These are phyloP conservation scores for Crithidia bombi DNA, from an alignment of 208 protist species.

Conservation along the genomic window DNA sequence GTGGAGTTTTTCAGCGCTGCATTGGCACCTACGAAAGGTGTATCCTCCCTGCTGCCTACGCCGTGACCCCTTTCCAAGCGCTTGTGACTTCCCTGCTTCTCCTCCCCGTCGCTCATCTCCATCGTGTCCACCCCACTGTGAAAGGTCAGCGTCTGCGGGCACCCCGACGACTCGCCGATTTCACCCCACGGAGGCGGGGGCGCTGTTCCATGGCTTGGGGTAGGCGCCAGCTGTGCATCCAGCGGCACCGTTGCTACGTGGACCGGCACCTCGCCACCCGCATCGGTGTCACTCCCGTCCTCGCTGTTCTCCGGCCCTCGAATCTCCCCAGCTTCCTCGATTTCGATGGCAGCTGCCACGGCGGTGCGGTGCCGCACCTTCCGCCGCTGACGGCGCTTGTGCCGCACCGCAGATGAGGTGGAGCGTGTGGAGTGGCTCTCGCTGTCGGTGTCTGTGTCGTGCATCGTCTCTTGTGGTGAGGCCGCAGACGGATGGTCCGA, in stretches of 20 bases:
- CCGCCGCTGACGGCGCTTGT: constrained; percentile 1
- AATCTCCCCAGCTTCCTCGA: constrained; percentile 17
- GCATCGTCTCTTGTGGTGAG: too few species aligned
- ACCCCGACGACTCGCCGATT: neutral
- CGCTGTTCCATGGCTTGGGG: neutral
- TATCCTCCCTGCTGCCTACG: too few species aligned
- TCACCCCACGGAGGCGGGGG: neutral
- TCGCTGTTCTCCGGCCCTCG: neutral
- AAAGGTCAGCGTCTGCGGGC: neutral
- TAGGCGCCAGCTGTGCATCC: neutral
- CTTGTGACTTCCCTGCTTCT: neutral
- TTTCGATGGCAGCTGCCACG: constrained; percentile 1
- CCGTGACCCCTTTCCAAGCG: neutral
- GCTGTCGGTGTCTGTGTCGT: neutral
- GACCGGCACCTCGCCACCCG: neutral
- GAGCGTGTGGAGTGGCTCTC: constrained; percentile 1
- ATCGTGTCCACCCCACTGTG: neutral
- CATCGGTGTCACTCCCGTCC: neutral
- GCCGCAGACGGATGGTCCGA: too few species aligned
- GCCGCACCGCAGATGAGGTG: neutral
- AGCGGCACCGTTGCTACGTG: neutral
- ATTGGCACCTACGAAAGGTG: too few species aligned
- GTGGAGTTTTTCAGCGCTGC: too few species aligned
- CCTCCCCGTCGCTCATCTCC: neutral
- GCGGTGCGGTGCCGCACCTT: neutral